phyloP scores from a whole-genome alignment of 2,329 filamentous ascomycete species.

The Diatrype stigma region DNA sequence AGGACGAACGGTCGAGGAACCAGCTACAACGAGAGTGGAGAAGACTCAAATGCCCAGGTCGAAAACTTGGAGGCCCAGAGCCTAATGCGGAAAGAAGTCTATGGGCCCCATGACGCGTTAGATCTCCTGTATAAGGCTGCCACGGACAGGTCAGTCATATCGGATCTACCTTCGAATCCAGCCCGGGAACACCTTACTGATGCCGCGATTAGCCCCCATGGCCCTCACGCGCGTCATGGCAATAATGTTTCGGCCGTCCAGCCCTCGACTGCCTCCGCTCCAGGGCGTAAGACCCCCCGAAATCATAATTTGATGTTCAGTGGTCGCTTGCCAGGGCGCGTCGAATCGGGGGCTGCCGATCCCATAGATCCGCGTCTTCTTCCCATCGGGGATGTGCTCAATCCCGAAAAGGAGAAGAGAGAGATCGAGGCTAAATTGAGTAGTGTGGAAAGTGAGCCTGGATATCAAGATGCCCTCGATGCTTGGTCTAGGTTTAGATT shows the following conservation, averaged over 20 bases:
- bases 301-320: constrained; percentile 16
- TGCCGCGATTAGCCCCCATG: constrained; percentile 22
- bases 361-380: constrained; percentile 29
- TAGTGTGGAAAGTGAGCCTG: constrained; percentile 41
- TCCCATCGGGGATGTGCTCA: constrained; percentile 18
- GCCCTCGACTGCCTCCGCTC: constrained; percentile 17
- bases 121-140: constrained; percentile 88
- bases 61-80: constrained; percentile 62
- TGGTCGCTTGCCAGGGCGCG: constrained; percentile 17
- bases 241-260: constrained; percentile 20
- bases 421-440: constrained; percentile 22
- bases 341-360: constrained; percentile 23
- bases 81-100: constrained; percentile 69
- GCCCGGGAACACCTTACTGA: constrained; percentile 14
- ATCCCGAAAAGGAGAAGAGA: constrained; percentile 39
- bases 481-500: constrained; percentile 93
- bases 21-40: constrained; percentile 31
- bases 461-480: constrained; percentile 67
- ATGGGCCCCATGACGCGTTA: constrained; percentile 87
- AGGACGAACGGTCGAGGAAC: constrained; percentile 27
- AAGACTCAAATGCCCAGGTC: constrained; percentile 57
- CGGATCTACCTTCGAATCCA: constrained; percentile 6
- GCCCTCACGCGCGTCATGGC: constrained; percentile 21
- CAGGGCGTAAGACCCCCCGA: constrained; percentile 17
- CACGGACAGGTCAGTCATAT: constrained; percentile 50